phyloP scores from a whole-genome alignment of 225 moss, liverwort and hornwort genomes.

The Anthoceros angustus region DNA sequence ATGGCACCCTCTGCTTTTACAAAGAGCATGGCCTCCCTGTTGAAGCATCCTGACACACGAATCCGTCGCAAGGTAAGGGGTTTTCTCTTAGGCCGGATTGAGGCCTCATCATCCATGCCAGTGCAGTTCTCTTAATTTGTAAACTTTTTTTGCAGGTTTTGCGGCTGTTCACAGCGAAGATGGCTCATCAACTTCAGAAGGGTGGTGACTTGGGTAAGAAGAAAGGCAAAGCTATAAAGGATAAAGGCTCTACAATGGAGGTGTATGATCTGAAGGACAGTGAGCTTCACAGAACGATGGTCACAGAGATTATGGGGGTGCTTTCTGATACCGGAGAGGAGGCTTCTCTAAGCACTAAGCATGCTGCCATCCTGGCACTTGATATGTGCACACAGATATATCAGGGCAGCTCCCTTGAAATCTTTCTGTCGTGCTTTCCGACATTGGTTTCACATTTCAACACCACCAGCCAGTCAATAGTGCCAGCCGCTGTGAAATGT shows the following conservation, averaged over 20 bases:
- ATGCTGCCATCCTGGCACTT: conserved; percentile 66
- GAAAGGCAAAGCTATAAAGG: conserved; percentile 13
- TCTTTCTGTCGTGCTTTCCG: conserved; percentile 39
- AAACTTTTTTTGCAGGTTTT: conserved; percentile 37
- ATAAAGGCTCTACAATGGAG: conserved; percentile 8
- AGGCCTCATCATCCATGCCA: neutral
- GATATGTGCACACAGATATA: conserved; percentile 49
- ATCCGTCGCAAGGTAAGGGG: conserved; percentile 56
- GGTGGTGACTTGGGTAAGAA: conserved; percentile 21
- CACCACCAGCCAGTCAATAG: conserved; percentile 28
- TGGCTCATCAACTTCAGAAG: conserved; percentile 39
- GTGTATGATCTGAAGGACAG: conserved; percentile 19
- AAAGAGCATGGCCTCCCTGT: conserved; percentile 57
- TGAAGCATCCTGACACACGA: conserved; percentile 45
- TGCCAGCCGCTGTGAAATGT: conserved; percentile 48
- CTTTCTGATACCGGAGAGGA: conserved; percentile 29
- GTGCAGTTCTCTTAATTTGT: neutral
- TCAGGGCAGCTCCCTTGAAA: conserved; percentile 20
- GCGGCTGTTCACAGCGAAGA: conserved; percentile 47
- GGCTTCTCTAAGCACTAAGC: conserved; percentile 32
- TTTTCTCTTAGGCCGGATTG: neutral
- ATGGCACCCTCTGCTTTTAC: conserved; percentile 55
- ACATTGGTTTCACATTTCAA: conserved; percentile 32
- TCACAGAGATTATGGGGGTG: conserved; percentile 33
- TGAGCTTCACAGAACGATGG: conserved; percentile 40